These are phyloP conservation scores for Lipomyces yarrowii DNA, from an alignment of 1,139 yeast species.

Conservation along the genomic window DNA sequence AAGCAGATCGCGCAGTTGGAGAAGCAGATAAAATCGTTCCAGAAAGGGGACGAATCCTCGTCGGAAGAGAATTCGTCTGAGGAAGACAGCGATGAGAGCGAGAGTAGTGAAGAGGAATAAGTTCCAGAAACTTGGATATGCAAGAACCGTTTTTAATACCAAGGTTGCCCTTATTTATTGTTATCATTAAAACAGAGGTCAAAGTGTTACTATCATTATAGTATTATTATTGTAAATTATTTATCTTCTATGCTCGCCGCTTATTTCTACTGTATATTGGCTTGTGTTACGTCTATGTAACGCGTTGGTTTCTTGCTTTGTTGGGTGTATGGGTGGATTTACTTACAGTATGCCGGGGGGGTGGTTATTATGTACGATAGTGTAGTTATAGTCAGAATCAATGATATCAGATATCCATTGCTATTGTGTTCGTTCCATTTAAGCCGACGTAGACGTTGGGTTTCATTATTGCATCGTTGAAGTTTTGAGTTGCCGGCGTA, in stretches of 20 bases:
- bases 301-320: background rate
- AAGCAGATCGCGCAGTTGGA: conserved; percentile 33
- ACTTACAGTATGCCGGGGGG: background rate
- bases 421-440: background rate
- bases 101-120: conserved; percentile 31
- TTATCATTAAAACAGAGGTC: background rate
- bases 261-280: background rate
- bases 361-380: background rate
- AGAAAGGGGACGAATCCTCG: conserved; percentile 13
- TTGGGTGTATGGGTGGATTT: background rate
- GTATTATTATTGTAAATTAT: background rate
- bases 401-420: background rate
- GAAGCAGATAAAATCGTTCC: conserved; percentile 30
- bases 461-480: no score
- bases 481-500: background rate
- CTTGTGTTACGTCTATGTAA: background rate
- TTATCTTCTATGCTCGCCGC: background rate
- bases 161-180: background rate
- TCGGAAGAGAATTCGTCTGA: conserved; percentile 25
- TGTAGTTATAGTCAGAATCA: conserved; percentile 1
- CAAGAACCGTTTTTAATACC: background rate
- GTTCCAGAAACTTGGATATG: background rate
- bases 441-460: no score
- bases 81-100: conserved; percentile 27
- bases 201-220: no score